Conservation (phyloP, 768 basidiomycete genomes). For the Mycena latifolia region DNA sequence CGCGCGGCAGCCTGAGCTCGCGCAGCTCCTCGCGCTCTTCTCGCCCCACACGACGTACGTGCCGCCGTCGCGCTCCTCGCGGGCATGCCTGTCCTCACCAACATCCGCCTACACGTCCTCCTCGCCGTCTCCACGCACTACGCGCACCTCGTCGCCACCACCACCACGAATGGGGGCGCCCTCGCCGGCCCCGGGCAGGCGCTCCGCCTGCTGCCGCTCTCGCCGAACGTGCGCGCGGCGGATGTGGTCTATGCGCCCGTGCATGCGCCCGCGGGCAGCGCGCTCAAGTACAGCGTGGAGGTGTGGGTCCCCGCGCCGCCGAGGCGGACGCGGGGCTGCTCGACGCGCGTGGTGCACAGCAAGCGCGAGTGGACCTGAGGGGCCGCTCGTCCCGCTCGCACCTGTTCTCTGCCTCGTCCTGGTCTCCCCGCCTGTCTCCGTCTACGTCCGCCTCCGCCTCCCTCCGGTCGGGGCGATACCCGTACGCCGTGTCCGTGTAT, state of each 20-base stretch:
- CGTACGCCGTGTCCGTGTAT: too few relatives aligned
- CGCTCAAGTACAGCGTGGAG: conserved; percentile 1
- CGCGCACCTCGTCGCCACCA: conserved; percentile 14
- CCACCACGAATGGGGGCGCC: too few relatives aligned
- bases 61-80: conserved; percentile 71
- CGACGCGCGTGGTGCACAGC: too few relatives aligned
- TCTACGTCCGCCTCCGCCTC: too few relatives aligned
- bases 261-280: conserved; percentile 3
- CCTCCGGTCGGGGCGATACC: too few relatives aligned
- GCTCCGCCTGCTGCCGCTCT: conserved; percentile 23
- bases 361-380: too few relatives aligned
- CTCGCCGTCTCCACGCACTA: conserved; percentile 68
- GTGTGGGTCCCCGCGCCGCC: too few relatives aligned
- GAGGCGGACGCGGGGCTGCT: too few relatives aligned
- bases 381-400: too few relatives aligned
- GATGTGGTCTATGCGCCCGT: conserved; percentile 35
- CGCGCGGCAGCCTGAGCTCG: conserved; percentile 56
- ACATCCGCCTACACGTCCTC: conserved; percentile 78
- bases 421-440: too few relatives aligned
- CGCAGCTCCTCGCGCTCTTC: conserved; percentile 71
- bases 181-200: neutral
- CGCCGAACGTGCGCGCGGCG: conserved; percentile 2
- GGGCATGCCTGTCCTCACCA: conserved; percentile 69
- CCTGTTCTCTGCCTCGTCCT: too few relatives aligned
- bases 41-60: conserved; percentile 72